Conservation (phyloP, 2,329 filamentous ascomycete genomes). For the Cytospora paraplurivora region DNA sequence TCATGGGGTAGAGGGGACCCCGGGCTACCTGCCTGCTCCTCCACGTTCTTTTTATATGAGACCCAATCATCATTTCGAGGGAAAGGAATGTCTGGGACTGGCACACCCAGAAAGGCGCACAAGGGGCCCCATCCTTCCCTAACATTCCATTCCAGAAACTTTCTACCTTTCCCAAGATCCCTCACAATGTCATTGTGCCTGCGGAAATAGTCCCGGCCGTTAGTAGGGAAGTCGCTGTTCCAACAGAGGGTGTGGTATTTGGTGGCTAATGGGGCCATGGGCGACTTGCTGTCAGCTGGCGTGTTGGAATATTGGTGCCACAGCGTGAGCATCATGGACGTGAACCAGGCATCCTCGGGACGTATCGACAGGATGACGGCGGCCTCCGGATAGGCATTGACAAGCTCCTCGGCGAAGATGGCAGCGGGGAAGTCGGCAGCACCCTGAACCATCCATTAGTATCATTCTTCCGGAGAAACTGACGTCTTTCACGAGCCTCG, state of each 20-base stretch:
- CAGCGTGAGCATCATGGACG: constrained; percentile 42
- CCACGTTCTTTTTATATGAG: constrained; percentile 35
- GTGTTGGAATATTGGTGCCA: constrained; percentile 31
- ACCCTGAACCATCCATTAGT: constrained; percentile 23
- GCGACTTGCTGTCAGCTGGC: constrained; percentile 26
- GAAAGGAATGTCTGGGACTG: constrained; percentile 32
- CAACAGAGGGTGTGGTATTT: constrained; percentile 37
- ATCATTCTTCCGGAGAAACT: background rate
- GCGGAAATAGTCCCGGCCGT: constrained; percentile 33
- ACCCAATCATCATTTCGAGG: constrained; percentile 38
- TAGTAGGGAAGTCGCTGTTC: constrained; percentile 34
- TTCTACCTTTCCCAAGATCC: constrained; percentile 24
- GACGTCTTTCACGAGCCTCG: constrained; percentile 28
- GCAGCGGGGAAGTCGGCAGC: constrained; percentile 38
- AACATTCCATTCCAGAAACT: constrained; percentile 35
- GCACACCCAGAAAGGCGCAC: constrained; percentile 34
- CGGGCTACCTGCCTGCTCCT: constrained; percentile 24
- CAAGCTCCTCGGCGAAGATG: constrained; percentile 57
- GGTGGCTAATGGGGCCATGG: constrained; percentile 33
- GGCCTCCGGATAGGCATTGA: constrained; percentile 63
- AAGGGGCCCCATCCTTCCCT: constrained; percentile 37
- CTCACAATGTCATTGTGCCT: constrained; percentile 35
- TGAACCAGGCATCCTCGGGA: constrained; percentile 60
- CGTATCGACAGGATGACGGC: constrained; percentile 62
- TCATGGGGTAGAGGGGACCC: no score